Evolutionary conservation across 208 protist genomes (phyloP).

Genomic region (Acanthamoeba triangularis): DNA sequence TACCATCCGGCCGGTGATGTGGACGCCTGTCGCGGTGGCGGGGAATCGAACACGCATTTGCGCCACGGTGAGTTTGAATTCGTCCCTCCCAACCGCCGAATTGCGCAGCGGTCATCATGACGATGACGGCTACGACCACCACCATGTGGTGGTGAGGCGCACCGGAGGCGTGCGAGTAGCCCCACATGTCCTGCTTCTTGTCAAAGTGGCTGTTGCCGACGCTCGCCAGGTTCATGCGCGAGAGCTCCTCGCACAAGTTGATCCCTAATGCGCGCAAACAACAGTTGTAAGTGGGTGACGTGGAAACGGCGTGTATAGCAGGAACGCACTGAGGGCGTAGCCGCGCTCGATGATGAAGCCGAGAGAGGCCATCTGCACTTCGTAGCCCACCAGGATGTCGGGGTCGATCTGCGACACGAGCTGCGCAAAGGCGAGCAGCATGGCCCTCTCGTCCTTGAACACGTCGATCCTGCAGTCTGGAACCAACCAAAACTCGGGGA

Average conservation of each 20-base stretch:
- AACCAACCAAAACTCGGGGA: too few relatives aligned
- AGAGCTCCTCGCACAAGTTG: constrained; percentile 78
- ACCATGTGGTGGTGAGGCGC: too few relatives aligned
- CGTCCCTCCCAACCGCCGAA: too few relatives aligned
- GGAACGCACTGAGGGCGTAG: background rate
- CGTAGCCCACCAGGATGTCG: constrained; percentile 91
- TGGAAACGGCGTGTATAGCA: too few relatives aligned
- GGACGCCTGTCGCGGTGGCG: constrained; percentile 79
- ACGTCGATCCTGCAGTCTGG: constrained; percentile 76
- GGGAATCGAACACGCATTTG: too few relatives aligned
- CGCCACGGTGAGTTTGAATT: too few relatives aligned
- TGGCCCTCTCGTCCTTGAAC: constrained; percentile 78
- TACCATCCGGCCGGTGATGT: constrained; percentile 88
- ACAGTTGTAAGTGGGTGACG: too few relatives aligned
- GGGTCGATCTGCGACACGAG: constrained; percentile 88
- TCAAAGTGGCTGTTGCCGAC: constrained; percentile 74
- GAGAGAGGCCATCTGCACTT: constrained; percentile 82
- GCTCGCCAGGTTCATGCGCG: constrained; percentile 62
- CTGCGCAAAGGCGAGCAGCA: constrained; percentile 83
- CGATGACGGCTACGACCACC: too few relatives aligned
- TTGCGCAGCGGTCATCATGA: too few relatives aligned
- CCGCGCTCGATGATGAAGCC: constrained; percentile 75
- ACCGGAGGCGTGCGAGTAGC: constrained; percentile 82
- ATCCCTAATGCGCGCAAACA: constrained; percentile 11
- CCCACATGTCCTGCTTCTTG: constrained; percentile 76